Evolutionary conservation across 23 red algal genomes (phyloP).

Genomic region (Chondrus crispus): DNA sequence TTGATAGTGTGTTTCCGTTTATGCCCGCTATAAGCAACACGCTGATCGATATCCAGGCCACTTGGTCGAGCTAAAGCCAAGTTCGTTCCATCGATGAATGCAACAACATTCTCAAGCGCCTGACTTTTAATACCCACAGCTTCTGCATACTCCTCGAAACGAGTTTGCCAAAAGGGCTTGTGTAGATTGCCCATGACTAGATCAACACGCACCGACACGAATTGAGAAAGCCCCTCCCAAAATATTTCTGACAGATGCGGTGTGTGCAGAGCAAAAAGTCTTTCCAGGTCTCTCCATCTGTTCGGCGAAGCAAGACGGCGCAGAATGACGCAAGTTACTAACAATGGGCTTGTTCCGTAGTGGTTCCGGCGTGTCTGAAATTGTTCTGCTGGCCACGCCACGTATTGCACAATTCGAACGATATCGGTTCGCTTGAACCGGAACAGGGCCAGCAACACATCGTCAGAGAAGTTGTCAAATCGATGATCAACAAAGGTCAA

Average conservation of each 20-base stretch:
- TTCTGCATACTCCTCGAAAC: not conserved
- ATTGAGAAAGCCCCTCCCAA: not conserved
- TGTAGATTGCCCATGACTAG: not conserved
- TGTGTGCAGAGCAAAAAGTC: not conserved
- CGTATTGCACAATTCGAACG: not conserved
- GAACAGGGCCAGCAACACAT: too few relatives aligned
- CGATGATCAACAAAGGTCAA: too few relatives aligned
- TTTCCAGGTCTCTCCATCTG: not conserved
- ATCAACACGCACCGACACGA: not conserved
- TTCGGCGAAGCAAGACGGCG: not conserved
- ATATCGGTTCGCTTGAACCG: not conserved
- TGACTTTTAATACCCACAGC: not conserved
- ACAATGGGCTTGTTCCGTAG: not conserved
- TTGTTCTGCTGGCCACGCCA: not conserved
- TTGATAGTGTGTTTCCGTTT: not conserved
- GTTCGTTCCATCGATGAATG: constrained; percentile 1
- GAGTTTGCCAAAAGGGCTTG: not conserved
- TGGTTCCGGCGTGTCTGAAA: not conserved
- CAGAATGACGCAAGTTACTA: not conserved
- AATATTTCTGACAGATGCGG: not conserved
- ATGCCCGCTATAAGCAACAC: not conserved
- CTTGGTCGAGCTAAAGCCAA: not conserved
- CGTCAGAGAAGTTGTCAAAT: too few relatives aligned
- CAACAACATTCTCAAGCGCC: not conserved
- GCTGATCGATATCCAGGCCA: not conserved